These are phyloP conservation scores for Phyllosticta capitalensis DNA, from an alignment of 2,329 filamentous ascomycete genomes.

Conservation along the genomic window DNA sequence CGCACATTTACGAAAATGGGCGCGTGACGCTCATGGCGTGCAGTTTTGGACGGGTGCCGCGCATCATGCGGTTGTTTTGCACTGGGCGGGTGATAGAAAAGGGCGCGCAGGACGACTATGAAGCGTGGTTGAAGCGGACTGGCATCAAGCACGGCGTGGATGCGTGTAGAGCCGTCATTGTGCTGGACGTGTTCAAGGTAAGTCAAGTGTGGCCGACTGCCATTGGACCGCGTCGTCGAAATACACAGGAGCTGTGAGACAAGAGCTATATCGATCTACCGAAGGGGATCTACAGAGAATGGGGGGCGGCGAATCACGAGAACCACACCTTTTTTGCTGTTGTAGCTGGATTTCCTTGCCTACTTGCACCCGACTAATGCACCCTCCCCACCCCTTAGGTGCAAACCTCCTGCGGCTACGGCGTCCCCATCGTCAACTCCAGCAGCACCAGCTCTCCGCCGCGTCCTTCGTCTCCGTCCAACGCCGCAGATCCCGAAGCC, in stretches of 20 bases:
- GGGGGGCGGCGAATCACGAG: neutral
- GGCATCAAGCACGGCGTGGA: constrained; percentile 34
- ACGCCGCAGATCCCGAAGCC: constrained; percentile 11
- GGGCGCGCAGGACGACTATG: constrained; percentile 35
- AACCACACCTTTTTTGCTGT: neutral
- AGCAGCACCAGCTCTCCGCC: neutral
- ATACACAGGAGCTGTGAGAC: neutral
- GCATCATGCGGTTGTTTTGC: constrained; percentile 58
- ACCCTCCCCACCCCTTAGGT: constrained; percentile 25
- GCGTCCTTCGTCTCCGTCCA: constrained; percentile 7
- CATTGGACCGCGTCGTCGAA: neutral
- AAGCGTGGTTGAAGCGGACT: constrained; percentile 33
- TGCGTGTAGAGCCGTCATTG: constrained; percentile 44
- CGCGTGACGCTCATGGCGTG: constrained; percentile 67
- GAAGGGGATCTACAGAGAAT: neutral
- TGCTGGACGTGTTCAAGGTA: constrained; percentile 52
- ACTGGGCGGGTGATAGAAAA: constrained; percentile 50
- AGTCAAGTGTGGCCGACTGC: constrained; percentile 2
- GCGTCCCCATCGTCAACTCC: constrained; percentile 45
- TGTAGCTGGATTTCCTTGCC: neutral
- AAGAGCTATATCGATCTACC: neutral
- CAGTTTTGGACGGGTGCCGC: constrained; percentile 49
- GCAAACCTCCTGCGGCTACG: constrained; percentile 59
- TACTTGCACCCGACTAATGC: neutral
- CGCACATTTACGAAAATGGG: constrained; percentile 67